Evolutionary conservation across 164 flowering plant species (phyloP).

Genomic region (Annona cherimola): DNA sequence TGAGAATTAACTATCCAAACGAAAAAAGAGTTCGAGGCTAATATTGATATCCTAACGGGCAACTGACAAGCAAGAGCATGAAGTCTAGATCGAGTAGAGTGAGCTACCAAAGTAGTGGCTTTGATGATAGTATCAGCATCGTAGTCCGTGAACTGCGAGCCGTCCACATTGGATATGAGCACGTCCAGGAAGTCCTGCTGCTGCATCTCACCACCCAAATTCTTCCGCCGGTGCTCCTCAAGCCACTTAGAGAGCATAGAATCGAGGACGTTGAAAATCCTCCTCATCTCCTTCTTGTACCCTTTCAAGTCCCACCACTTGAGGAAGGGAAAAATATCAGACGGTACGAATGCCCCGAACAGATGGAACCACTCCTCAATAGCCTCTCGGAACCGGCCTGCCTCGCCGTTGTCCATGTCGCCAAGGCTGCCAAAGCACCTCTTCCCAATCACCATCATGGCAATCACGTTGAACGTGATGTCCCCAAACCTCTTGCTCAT

Average conservation of each 20-base stretch:
- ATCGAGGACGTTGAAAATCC: background rate
- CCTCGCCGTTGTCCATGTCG: background rate
- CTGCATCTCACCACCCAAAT: background rate
- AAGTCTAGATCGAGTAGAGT: too few species aligned
- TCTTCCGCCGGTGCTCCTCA: conserved; percentile 7
- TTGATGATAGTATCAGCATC: conserved; percentile 11
- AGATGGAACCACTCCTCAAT: background rate
- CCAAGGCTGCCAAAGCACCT: background rate
- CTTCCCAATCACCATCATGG: conserved; percentile 5
- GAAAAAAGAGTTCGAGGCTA: too few species aligned
- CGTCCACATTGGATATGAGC: conserved; percentile 20
- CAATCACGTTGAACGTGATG: background rate
- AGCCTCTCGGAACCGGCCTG: conserved; percentile 2
- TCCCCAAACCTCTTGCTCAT: conserved; percentile 5
- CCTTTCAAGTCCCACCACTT: conserved; percentile 6
- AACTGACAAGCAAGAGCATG: too few species aligned
- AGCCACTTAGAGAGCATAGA: background rate
- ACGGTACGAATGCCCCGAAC: background rate
- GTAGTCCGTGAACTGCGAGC: background rate
- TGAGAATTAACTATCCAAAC: too few species aligned
- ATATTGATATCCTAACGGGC: too few species aligned
- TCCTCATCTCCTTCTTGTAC: conserved; percentile 5
- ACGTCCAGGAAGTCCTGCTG: conserved; percentile 14
- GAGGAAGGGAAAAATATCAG: conserved; percentile 9
- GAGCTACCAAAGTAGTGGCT: conserved; percentile 10